Percentiles rank a stretch among this genome's conserved stretches.
These are phyloP conservation scores for Citrus australasica DNA, from an alignment of 345 rosid genomes.

Conservation along the genomic window DNA sequence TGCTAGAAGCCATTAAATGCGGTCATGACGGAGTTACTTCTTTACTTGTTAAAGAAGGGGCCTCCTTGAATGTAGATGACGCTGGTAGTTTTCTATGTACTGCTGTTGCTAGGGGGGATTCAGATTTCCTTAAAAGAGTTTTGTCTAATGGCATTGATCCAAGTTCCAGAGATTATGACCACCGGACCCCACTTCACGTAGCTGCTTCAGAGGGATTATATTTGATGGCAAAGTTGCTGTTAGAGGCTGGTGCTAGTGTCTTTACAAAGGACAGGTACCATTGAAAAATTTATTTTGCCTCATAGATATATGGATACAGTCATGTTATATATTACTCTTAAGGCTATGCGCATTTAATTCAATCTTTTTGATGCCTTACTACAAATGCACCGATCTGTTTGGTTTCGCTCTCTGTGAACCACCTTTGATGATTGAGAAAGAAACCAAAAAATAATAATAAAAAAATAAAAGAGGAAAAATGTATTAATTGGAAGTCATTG, in stretches of 20 bases:
- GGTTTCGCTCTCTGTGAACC: neutral
- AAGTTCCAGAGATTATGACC: conserved; percentile 80
- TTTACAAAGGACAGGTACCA: conserved; percentile 73
- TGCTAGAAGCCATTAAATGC: conserved; percentile 79
- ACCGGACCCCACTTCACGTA: conserved; percentile 85
- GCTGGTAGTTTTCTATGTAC: conserved; percentile 75
- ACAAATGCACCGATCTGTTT: neutral
- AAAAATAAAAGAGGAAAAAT: neutral
- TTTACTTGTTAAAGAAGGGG: conserved; percentile 66
- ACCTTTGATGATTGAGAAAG: neutral
- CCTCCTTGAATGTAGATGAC: conserved; percentile 60
- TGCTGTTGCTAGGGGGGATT: conserved; percentile 69
- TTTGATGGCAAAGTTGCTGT: conserved; percentile 68
- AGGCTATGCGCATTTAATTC: neutral
- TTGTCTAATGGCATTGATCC: conserved; percentile 73
- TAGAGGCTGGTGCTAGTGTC: conserved; percentile 84
- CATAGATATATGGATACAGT: neutral
- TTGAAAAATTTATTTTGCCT: neutral
- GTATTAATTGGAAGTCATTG: too few species aligned
- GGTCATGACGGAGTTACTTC: conserved; percentile 64
- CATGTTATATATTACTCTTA: neutral
- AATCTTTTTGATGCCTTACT: neutral
- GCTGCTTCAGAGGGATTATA: conserved; percentile 87
- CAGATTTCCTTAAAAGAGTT: conserved; percentile 68
- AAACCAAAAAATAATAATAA: neutral